phyloP scores from a whole-genome alignment of 2,329 filamentous ascomycete species.

The Scedosporium aurantiacum region DNA sequence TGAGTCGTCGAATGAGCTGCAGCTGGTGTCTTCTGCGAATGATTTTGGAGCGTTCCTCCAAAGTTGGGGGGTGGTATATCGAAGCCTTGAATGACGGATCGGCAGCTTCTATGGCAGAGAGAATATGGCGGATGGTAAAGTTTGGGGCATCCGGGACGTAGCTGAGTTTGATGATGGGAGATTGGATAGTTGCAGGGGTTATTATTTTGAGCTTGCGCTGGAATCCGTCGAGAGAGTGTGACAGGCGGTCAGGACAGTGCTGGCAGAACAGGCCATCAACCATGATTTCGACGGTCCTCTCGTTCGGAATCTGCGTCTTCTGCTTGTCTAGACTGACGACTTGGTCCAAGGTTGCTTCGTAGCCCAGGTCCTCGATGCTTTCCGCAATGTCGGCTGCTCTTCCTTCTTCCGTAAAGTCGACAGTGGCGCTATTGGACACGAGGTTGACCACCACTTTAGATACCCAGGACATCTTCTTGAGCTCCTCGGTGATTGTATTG shows the following conservation, averaged over 20 bases:
- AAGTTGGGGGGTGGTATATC: constrained; percentile 68
- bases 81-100: constrained; percentile 56
- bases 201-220: constrained; percentile 39
- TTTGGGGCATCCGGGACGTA: constrained; percentile 58
- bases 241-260: constrained; percentile 54
- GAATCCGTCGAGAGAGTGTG: constrained; percentile 41
- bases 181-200: constrained; percentile 41
- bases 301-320: constrained; percentile 13
- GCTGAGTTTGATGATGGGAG: constrained; percentile 57
- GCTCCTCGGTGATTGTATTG: constrained; percentile 48
- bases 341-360: constrained; percentile 48
- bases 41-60: constrained; percentile 68
- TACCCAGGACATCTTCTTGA: constrained; percentile 47
- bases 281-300: constrained; percentile 51
- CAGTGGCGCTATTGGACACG: constrained; percentile 53
- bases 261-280: constrained; percentile 67
- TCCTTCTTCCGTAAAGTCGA: constrained; percentile 37
- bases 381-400: constrained; percentile 26
- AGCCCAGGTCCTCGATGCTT: constrained; percentile 52
- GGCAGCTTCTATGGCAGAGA: constrained; percentile 52
- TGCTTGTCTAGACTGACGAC: constrained; percentile 29
- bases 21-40: constrained; percentile 62
- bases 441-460: constrained; percentile 50
- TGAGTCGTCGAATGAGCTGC: constrained; percentile 57
- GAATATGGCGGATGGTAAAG: constrained; percentile 67